Conservation (phyloP, 345 rosid genomes). For the Nephelium lappaceum region DNA sequence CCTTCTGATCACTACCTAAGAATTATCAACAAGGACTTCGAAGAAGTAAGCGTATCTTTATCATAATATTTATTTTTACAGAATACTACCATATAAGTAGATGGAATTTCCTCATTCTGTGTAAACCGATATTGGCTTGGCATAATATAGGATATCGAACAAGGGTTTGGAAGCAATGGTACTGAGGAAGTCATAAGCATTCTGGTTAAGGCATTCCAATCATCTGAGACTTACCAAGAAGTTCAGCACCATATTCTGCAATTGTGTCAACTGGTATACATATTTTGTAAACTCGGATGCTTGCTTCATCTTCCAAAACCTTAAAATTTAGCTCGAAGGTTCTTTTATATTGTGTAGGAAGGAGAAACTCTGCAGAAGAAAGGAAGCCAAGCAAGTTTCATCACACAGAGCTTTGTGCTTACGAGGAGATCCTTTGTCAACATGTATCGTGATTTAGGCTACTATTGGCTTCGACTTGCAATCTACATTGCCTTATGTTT, state of each 20-base stretch:
- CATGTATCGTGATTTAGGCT: constrained; percentile 68
- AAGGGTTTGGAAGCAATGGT: constrained; percentile 16
- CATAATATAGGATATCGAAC: constrained; percentile 29
- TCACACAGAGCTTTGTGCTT: constrained; percentile 40
- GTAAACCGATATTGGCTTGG: not conserved
- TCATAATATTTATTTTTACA: too few relatives aligned
- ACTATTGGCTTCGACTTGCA: constrained; percentile 65
- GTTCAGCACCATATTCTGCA: constrained; percentile 14
- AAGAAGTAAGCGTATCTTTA: constrained; percentile 20
- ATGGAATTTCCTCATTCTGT: not conserved
- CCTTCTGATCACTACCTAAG: constrained; percentile 44
- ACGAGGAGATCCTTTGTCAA: constrained; percentile 52
- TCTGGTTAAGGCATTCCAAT: constrained; percentile 30
- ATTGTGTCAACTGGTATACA: constrained; percentile 21
- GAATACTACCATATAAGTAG: not conserved
- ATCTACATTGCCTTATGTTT: constrained; percentile 50
- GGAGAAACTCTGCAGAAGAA: constrained; percentile 30
- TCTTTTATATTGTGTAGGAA: constrained; percentile 21
- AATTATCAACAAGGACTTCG: constrained; percentile 43
- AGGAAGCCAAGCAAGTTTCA: constrained; percentile 44
- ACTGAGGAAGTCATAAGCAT: constrained; percentile 28
- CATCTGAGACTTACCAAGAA: constrained; percentile 17
- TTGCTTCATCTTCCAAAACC: not conserved
- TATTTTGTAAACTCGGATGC: not conserved
- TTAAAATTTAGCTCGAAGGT: not conserved